Evolutionary conservation across 768 basidiomycete species (phyloP).

Genomic region (Boletus insuetus): DNA sequence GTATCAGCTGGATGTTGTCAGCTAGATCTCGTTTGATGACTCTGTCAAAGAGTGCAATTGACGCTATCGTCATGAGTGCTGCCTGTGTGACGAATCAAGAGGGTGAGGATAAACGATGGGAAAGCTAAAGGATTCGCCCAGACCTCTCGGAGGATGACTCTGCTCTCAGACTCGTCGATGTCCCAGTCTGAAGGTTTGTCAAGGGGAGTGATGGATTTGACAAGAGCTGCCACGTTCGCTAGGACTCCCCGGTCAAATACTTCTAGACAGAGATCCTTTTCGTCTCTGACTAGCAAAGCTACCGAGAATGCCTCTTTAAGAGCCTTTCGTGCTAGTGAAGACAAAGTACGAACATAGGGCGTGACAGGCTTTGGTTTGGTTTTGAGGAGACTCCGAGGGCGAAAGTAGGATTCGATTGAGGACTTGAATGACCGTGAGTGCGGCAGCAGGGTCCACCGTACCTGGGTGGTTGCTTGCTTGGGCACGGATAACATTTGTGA

Average conservation of each 20-base stretch:
- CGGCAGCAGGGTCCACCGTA: conserved; percentile 42
- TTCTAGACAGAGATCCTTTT: conserved; percentile 59
- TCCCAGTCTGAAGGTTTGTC: conserved; percentile 51
- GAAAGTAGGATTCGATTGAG: conserved; percentile 58
- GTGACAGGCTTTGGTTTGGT: conserved; percentile 68
- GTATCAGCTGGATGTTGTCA: conserved; percentile 54
- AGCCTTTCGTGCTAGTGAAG: background rate
- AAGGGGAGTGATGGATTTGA: conserved; percentile 52
- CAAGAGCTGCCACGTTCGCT: conserved; percentile 47
- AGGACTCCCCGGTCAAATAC: conserved; percentile 74
- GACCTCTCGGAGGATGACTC: conserved; percentile 62
- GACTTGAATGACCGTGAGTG: conserved; percentile 66
- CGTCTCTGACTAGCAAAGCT: conserved; percentile 73
- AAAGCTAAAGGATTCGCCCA: conserved; percentile 5
- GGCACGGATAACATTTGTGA: conserved; percentile 61
- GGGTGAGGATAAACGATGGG: background rate
- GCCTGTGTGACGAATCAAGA: conserved; percentile 43
- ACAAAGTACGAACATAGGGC: conserved; percentile 55
- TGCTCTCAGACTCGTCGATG: conserved; percentile 66
- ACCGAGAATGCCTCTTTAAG: background rate
- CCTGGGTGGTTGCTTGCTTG: conserved; percentile 31
- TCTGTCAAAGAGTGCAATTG: conserved; percentile 70
- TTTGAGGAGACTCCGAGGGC: conserved; percentile 39
- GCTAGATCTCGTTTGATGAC: conserved; percentile 69
- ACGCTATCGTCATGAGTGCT: conserved; percentile 67